Evolutionary conservation across 768 basidiomycete species (phyloP), one percentile per base, ranked within the genome.

Genomic region (Hypholoma fasciculare): DNA sequence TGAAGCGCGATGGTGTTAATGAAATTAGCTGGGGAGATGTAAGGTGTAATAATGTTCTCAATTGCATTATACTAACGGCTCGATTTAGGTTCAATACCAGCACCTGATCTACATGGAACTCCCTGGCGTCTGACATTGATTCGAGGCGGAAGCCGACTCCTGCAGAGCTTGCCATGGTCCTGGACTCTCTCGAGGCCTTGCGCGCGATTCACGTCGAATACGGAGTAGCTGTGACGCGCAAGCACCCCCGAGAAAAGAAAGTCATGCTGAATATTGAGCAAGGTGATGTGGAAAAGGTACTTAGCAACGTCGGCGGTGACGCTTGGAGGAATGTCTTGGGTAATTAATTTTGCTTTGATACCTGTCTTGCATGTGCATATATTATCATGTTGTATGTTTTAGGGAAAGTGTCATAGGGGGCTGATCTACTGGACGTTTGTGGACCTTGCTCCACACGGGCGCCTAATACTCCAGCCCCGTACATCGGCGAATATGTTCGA

Each of bases 1-100:
- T 92, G 44, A 86, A 87, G 69, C 80, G 90, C 44, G 88, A 90
- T 60, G 95, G 95, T 23, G 82, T 98, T 0, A 88, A 93, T 52
- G 93, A 95, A 74, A 88, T 98, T 49, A 84, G 84, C 64, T 95
- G 91, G 91, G 81, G 82, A 26, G 89, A 92, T 61, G 90, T 94
- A 53, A 59, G 82, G 74, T 17, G 59, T 36, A 20, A 54, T 54
- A 40, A 36, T 40, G 38, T 7, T 44, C 20, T n/a, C 17, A 8
- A 23, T 3, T 47, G 14, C 36, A 34, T 23, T 43, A 50, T 44
- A n/a, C 37, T 37, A 5, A 54, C 19, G n/a, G n/a, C 50, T 54
- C 13, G 57, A 40, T 56, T 6, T 61, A 90, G 91, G 78, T 96
- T 42, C 81, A 86, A 57, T 78, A 87, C 54, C 94, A 96, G 68